A percentile compares a stretch with the other conserved stretches of the same genome.
Conservation (phyloP, 495 filamentous ascomycete species). For the Chlorociboria aeruginascens region DNA sequence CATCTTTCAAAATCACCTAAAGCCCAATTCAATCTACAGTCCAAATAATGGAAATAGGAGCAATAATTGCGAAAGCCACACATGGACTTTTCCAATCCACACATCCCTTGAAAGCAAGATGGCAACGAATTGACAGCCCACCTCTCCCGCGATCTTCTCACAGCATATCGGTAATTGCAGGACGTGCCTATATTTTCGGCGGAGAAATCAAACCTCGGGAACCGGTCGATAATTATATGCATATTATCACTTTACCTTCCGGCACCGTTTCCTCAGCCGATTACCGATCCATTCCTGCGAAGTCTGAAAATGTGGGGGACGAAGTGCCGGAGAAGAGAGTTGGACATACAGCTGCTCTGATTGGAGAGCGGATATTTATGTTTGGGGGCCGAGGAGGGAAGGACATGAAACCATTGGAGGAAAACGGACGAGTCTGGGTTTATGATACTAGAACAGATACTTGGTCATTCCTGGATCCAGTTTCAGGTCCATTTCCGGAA, state of each 20-base stretch:
- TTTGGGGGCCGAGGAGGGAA: conserved; percentile 45
- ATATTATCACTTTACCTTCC: conserved; percentile 50
- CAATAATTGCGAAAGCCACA: conserved; percentile 7
- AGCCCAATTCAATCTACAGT: not conserved
- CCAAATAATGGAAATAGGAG: conserved; percentile 17
- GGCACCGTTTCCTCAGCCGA: conserved; percentile 36
- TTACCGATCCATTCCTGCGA: conserved; percentile 41
- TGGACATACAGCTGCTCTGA: conserved; percentile 44
- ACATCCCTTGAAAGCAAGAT: conserved; percentile 36
- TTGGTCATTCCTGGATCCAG: conserved; percentile 46
- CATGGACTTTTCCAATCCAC: conserved; percentile 14
- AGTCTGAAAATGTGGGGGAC: conserved; percentile 21
- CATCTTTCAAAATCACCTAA: not conserved
- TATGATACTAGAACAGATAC: conserved; percentile 43
- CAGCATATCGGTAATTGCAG: conserved; percentile 50
- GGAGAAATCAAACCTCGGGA: conserved; percentile 39
- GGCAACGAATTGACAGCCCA: conserved; percentile 41
- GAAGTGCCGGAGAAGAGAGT: conserved; percentile 38
- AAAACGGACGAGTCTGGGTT: conserved; percentile 54
- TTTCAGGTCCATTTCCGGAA: conserved; percentile 25
- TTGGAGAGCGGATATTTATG: conserved; percentile 49
- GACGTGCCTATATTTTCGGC: conserved; percentile 60
- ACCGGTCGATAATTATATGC: conserved; percentile 57
- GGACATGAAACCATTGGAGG: conserved; percentile 37
- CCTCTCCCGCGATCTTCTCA: conserved; percentile 58